Evolutionary conservation across 306 rosid genomes (phyloP).

Genomic region (Purshia tridentata): DNA sequence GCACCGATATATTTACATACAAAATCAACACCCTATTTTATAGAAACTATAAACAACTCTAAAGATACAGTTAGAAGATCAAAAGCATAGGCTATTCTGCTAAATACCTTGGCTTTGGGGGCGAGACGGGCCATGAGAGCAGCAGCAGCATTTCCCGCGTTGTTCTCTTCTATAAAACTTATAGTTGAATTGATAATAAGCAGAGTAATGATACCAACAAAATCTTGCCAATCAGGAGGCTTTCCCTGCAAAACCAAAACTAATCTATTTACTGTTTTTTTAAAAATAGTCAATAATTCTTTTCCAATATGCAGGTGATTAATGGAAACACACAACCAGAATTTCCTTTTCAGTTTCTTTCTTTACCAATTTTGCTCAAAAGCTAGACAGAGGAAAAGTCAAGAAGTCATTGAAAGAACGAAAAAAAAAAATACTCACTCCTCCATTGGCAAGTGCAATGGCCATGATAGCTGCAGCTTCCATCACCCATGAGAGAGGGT

Average conservation of each 20-base stretch:
- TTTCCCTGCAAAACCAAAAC: conserved; percentile 50
- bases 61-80: background rate
- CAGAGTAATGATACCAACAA: conserved; percentile 65
- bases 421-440: conserved; percentile 38
- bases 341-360: background rate
- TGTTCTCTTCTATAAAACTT: conserved; percentile 87
- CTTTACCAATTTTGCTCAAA: background rate
- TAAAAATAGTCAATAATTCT: background rate
- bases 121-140: conserved; percentile 87
- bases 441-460: conserved; percentile 88
- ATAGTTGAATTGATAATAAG: conserved; percentile 74
- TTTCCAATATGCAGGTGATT: background rate
- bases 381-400: background rate
- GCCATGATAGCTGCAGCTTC: conserved; percentile 96
- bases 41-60: conserved; percentile 7
- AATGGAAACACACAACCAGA: background rate
- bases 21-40: background rate
- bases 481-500: conserved; percentile 95
- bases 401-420: background rate
- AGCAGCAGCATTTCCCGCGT: conserved; percentile 87
- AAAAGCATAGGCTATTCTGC: conserved; percentile 2
- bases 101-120: conserved; percentile 73
- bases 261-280: background rate
- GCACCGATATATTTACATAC: background rate
- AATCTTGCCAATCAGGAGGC: conserved; percentile 89